Evolutionary conservation across 2,329 filamentous ascomycete species (phyloP), one percentile per base, ranked within the genome.

Genomic region (Pseudocercospora eumusae): DNA sequence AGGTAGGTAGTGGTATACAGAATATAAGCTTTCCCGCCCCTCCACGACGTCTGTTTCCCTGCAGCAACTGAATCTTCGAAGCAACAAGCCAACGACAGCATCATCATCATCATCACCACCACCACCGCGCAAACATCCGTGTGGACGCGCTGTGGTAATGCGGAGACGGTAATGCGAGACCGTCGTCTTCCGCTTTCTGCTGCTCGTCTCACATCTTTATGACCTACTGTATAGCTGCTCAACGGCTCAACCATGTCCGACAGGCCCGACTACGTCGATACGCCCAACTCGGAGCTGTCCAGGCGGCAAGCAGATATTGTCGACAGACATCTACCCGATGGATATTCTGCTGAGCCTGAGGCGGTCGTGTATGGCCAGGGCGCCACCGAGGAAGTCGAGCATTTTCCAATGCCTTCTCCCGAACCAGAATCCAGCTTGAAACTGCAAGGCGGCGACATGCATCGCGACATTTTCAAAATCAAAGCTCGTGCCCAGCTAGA

Each of bases 381-480:
- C 10, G n/a, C n/a, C 10, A 54, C 28, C 21, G 63, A 61, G 27
- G 63, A 64, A 23, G 18, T 45, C 31, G 57, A 60, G 49, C 49
- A 60, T 1, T 20, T 21, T 28, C 13, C 58, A 9, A 53, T 61
- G 18, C 55, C 36, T 27, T 59, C 64, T 18, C 57, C 65, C 28
- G 52, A 61, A 23, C 66, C 66, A 27, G 84, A 88, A 63, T 91
- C 88, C 1, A 92, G 90, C 0, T 78, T 92, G 57, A 85, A 81
- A 62, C 80, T 92, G 2, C 89, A 89, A 71, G 90, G 90, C 56
- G 90, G 90, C 44, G 90, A 93, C 70, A 88, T 93, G 21, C 89
- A 92, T 73, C 86, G 90, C 33, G 88, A 91, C 69, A 83, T 93
- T 33, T 93, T 90, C 82, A 89, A 86, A 72, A 86, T 91, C 69